Base-by-base conservation (phyloP, 148 eudicot genomes). In the Mesembryanthemum crystallinum region DNA sequence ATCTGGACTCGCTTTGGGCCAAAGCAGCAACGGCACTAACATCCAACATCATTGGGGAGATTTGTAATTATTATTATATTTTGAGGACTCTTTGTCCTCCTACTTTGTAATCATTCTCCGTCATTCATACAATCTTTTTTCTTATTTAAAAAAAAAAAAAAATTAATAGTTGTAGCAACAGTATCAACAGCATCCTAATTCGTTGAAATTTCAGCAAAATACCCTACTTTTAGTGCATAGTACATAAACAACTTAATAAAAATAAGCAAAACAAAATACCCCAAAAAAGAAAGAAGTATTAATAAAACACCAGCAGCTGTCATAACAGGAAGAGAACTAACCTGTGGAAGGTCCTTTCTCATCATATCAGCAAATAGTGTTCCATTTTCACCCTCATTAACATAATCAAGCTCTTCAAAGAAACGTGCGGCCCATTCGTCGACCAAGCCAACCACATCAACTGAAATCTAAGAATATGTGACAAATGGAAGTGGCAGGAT, bases 351-450 rank as follows among this genome's bases (percentile, higher is more conserved):
- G 76, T 95, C 99, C 82, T 90, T 89, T 70, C 76, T 87, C 99
- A 95, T 95, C 99, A 95, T 92, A 80, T 92, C 99, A 69, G 99
- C 99, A 82, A 95, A 95, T 28, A 70, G 35, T 32, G 89, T 88
- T 80, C 99, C 99, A 84, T 95, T 95, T 86, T 95, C 96, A 77
- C 99, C 99, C 87, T 95, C 99, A 73, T 89, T 95, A 72, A 95
- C 71, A 82, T 95, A 95, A 85, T 95, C 99, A 43, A 95, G 99
- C 84, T 95, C 99, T 80, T 95, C 99, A 84, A 95, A 95, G 84
- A 95, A 95, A 43, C 99, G 97, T 37, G 99, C 92, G 52, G 99
- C 97, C 99, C 99, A 95, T 80, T 95, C 99, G 75, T 95, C 99
- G 63, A 95, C 99, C 87, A 95, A 83, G 32, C 99, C 99, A 77